Base-by-base conservation (phyloP, 2,329 filamentous ascomycete genomes). In the Raffaelea deltoideospora region DNA sequence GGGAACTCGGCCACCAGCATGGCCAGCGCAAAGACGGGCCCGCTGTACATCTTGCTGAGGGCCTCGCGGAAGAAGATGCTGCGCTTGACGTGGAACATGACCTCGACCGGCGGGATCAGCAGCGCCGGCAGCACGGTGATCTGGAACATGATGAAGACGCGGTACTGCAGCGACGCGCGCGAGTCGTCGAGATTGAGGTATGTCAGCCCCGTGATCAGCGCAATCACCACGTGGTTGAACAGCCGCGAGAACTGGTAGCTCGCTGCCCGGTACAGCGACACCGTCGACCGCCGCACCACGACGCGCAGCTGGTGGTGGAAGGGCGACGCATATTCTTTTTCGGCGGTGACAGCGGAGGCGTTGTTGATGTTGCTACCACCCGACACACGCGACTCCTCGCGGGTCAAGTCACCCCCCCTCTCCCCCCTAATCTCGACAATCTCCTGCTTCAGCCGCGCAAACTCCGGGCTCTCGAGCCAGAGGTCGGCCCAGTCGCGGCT, bases 91-190 rank as follows among this genome's bases (percentile, higher is more conserved):
- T 86, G 78, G 54, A 82, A 93, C 61, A 86, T 87, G 29, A 79
- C 74, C 55, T 93, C 80, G 37, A 92, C 79, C 50, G 92, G 84
- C 1, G 77, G 75, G 39, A 93, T 73, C 53, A 93, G 84, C 22
- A 92, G 65, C 1, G 82, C 81, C 0, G 85, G 84, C 20, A 94
- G 66, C 18, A 93, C 81, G 0, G 83, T 85, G 35, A 86, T 74
- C 54, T 92, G 84, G 70, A 94, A 94, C 54, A 90, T 82, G 56
- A 88, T 74, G 56, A 94, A 94, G 43, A 94, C 71, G 41, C 79
- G 77, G 62, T 90, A 82, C 56, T 94, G 86, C 5, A 94, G 67
- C 2, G 79, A 82, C 1, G 77, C 61, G 10, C 79, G 72, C 3
- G 79, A 85, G 49, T 86, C 59, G 50, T 88, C 76, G 9, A 93